These are phyloP conservation scores for Cucurbita pepo DNA, from an alignment of 306 rosid genomes.

Conservation along the genomic window DNA sequence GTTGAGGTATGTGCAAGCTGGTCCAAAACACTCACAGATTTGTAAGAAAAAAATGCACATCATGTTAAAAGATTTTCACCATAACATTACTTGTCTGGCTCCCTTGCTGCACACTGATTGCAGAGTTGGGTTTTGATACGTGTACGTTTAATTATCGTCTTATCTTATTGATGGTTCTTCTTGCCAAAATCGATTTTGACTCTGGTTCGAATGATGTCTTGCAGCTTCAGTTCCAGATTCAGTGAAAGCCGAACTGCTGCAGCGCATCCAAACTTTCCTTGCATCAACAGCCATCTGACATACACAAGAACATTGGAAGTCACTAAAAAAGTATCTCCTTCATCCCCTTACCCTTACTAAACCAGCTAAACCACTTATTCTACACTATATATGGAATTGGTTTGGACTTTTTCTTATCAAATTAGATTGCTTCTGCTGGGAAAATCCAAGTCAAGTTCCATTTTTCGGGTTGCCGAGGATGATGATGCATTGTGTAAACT, in stretches of 20 bases:
- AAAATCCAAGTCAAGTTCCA: background rate
- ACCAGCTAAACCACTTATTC: background rate
- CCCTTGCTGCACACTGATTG: background rate
- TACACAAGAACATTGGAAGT: background rate
- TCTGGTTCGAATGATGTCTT: background rate
- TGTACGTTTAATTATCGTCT: background rate
- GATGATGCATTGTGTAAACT: background rate
- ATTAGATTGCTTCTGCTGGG: background rate
- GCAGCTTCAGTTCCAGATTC: constrained; percentile 85
- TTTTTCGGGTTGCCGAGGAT: background rate
- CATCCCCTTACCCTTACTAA: background rate
- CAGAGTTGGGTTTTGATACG: background rate
- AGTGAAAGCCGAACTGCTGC: constrained; percentile 72
- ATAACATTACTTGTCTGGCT: background rate
- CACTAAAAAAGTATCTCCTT: background rate
- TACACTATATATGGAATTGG: background rate
- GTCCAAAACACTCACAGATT: too few species aligned
- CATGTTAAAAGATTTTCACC: background rate
- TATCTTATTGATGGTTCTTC: background rate
- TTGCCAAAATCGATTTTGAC: background rate
- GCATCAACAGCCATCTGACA: constrained; percentile 44
- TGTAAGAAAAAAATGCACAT: background rate
- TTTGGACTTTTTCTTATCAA: background rate
- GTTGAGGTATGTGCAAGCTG: too few species aligned
- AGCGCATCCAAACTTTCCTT: constrained; percentile 57